Percentiles rank a stretch among this genome's conserved stretches.
These are phyloP conservation scores for Panus rudis DNA, from an alignment of 768 basidiomycete genomes.

Conservation along the genomic window DNA sequence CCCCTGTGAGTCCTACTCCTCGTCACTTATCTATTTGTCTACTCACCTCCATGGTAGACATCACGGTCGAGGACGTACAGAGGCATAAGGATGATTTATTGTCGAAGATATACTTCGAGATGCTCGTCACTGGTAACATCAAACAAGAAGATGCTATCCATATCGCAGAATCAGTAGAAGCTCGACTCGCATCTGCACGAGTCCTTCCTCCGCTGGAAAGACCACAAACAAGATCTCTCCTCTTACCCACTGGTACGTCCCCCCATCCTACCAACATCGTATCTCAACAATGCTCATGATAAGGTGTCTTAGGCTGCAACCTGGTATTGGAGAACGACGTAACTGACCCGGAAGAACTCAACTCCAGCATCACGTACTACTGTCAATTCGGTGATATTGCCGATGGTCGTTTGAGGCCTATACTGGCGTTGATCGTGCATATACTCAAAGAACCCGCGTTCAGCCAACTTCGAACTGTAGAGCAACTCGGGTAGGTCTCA, in stretches of 20 bases:
- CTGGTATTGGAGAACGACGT: constrained; percentile 31
- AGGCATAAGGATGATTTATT: constrained; percentile 33
- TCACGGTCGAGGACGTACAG: constrained; percentile 35
- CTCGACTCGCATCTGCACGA: constrained; percentile 25
- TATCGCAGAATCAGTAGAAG: constrained; percentile 32
- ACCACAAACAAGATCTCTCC: constrained; percentile 30
- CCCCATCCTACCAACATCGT: not conserved
- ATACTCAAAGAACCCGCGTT: constrained; percentile 42
- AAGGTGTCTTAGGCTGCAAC: constrained; percentile 25
- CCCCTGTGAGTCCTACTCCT: constrained; percentile 25
- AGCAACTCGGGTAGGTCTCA: constrained; percentile 39
- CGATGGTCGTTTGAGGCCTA: constrained; percentile 30
- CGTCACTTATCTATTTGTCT: not conserved
- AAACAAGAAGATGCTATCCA: constrained; percentile 29
- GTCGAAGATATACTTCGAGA: constrained; percentile 33
- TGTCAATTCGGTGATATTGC: constrained; percentile 38
- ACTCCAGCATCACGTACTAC: constrained; percentile 40
- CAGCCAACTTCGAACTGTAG: constrained; percentile 43
- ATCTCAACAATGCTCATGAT: not conserved
- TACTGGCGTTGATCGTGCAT: constrained; percentile 34
- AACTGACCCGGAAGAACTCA: constrained; percentile 38
- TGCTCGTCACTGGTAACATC: constrained; percentile 43
- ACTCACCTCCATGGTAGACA: constrained; percentile 18
- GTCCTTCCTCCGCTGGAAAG: constrained; percentile 33
- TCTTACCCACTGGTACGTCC: constrained; percentile 32